A percentile compares a stretch with the other conserved stretches of the same genome.
These are phyloP conservation scores for Entomortierella beljakovae DNA, from an alignment of 192 early-diverging fungal genomes.

Conservation along the genomic window DNA sequence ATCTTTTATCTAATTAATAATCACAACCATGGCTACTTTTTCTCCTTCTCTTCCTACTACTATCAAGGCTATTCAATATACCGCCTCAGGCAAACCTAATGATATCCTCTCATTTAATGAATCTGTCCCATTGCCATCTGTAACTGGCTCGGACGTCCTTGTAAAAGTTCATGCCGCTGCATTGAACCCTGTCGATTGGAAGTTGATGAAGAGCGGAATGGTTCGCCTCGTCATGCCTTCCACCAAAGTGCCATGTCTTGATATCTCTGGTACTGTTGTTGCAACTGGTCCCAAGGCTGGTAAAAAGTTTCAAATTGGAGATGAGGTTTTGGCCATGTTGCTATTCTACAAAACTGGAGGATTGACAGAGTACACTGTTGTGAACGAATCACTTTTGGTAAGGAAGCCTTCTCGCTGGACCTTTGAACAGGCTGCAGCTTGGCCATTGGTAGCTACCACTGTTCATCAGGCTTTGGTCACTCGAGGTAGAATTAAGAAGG, in stretches of 20 bases:
- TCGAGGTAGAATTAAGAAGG: slow-evolving; percentile 23
- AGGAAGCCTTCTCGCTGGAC: slow-evolving; percentile 27
- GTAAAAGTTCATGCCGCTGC: slow-evolving; percentile 51
- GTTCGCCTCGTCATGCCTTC: slow-evolving; percentile 13
- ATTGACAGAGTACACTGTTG: slow-evolving; percentile 26
- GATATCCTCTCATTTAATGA: slow-evolving; percentile 28
- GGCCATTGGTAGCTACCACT: slow-evolving; percentile 35
- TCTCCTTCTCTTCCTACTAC: slow-evolving; percentile 19
- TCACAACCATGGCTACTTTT: slow-evolving; percentile 21
- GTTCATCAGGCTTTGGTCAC: slow-evolving; percentile 29
- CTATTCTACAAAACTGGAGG: slow-evolving; percentile 16
- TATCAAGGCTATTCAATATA: slow-evolving; percentile 31
- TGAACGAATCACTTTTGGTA: slow-evolving; percentile 12
- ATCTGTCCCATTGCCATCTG: slow-evolving; percentile 8
- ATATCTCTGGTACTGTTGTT: slow-evolving; percentile 40
- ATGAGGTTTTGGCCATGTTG: slow-evolving; percentile 50
- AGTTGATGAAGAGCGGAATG: slow-evolving; percentile 41
- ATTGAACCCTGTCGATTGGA: slow-evolving; percentile 56
- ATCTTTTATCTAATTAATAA: no score
- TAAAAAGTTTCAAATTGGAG: slow-evolving; percentile 32
- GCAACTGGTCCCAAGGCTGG: slow-evolving; percentile 33
- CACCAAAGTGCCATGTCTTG: slow-evolving; percentile 33
- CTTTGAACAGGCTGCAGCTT: slow-evolving; percentile 38
- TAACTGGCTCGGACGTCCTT: slow-evolving; percentile 28
- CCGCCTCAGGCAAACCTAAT: neutral